Evolutionary conservation across 177 flowering plant species (phyloP).

Genomic region (Vitis hybrid): DNA sequence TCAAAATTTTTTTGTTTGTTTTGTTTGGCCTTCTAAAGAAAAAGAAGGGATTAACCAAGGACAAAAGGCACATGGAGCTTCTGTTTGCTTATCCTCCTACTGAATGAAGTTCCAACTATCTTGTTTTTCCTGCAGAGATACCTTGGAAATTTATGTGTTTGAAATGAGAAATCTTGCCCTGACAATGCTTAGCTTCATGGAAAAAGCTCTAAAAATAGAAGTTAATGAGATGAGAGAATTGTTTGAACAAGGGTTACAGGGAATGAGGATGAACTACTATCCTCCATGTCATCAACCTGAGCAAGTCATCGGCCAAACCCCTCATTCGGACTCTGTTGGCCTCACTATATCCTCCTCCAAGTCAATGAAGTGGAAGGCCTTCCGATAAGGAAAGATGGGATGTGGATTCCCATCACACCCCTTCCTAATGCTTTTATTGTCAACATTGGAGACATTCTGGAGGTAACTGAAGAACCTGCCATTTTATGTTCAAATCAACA

Average conservation of each 20-base stretch:
- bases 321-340: constrained; percentile 10
- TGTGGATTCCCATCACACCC: constrained; percentile 7
- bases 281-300: constrained; percentile 17
- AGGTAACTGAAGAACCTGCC: neutral
- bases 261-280: constrained; percentile 14
- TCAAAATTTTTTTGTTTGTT: too few relatives aligned
- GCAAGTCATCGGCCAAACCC: neutral
- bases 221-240: constrained; percentile 2
- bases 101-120: too few relatives aligned
- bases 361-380: constrained; percentile 13
- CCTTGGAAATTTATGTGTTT: too few relatives aligned
- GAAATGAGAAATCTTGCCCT: too few relatives aligned
- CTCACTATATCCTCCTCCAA: constrained; percentile 14
- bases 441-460: constrained; percentile 15
- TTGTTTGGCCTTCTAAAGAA: too few relatives aligned
- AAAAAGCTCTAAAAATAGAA: constrained; percentile 5
- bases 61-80: too few relatives aligned
- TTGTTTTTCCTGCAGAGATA: too few relatives aligned
- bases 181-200: neutral
- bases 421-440: constrained; percentile 14
- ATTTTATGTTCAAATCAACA: too few relatives aligned
- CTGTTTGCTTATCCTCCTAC: too few relatives aligned
- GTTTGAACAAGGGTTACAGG: constrained; percentile 7
- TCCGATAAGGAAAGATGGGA: constrained; percentile 11
- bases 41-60: too few relatives aligned